Conservation (phyloP, 805 yeast species). For the Metschnikowia picachoensis region DNA sequence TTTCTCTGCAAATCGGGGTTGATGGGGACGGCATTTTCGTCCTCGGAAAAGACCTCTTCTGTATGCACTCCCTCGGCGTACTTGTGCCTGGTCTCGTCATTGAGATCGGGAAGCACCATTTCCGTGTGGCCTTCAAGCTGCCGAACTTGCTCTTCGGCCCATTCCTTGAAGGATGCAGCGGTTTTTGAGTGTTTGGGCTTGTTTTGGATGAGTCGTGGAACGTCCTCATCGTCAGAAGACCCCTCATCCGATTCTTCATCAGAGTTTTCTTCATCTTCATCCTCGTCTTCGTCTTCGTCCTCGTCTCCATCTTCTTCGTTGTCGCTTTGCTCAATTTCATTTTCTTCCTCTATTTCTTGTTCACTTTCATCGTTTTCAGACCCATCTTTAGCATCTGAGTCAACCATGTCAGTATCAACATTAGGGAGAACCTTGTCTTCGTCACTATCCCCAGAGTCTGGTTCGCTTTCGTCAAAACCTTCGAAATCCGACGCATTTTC, state of each 20-base stretch:
- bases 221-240: conserved; percentile 26
- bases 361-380: conserved; percentile 16
- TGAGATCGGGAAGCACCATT: conserved; percentile 43
- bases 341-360: neutral
- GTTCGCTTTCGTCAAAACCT: conserved; percentile 10
- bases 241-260: conserved; percentile 27
- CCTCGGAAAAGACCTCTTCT: conserved; percentile 47
- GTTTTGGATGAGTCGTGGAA: conserved; percentile 31
- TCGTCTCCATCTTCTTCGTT: conserved; percentile 18
- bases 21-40: conserved; percentile 56
- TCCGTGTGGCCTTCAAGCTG: conserved; percentile 54
- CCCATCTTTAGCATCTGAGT: neutral
- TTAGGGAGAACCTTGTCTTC: too few species aligned
- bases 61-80: conserved; percentile 66
- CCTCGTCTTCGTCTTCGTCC: conserved; percentile 27
- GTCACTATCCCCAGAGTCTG: too few species aligned
- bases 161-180: conserved; percentile 65
- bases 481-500: conserved; percentile 22
- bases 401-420: neutral
- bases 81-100: conserved; percentile 42
- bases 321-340: conserved; percentile 17
- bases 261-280: conserved; percentile 30
- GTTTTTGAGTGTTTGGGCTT: conserved; percentile 45
- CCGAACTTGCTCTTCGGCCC: conserved; percentile 80
- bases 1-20: conserved; percentile 51